phyloP scores from a whole-genome alignment of 768 basidiomycete genomes.

The Baorangia bicolor region DNA sequence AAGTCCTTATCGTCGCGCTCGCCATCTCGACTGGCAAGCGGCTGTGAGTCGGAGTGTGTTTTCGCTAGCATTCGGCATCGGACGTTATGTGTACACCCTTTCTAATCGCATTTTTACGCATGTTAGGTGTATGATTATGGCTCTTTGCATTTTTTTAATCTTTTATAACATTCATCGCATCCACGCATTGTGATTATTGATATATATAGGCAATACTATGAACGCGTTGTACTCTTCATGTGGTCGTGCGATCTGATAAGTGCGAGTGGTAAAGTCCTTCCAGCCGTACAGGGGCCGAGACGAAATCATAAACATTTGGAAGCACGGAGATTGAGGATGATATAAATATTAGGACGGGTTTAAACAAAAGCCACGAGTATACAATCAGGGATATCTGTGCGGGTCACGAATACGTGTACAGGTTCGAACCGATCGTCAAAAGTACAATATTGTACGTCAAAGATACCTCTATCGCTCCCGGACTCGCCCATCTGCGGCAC shows the following conservation, averaged over 20 bases:
- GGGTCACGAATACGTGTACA: constrained; percentile 1
- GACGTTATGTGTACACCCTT: constrained; percentile 3
- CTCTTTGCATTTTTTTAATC: not conserved
- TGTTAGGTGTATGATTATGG: constrained; percentile 28
- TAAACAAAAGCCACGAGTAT: not conserved
- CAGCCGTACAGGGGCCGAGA: not conserved
- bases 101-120: constrained; percentile 8
- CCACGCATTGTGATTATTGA: constrained; percentile 20
- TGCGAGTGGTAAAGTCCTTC: not conserved
- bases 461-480: not conserved
- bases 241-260: not conserved
- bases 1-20: constrained; percentile 43
- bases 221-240: constrained; percentile 2
- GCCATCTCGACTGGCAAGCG: constrained; percentile 27
- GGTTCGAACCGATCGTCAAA: no score
- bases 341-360: not conserved
- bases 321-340: not conserved
- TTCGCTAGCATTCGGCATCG: constrained; percentile 4
- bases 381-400: not conserved
- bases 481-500: not conserved
- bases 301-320: no score
- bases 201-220: constrained; percentile 23
- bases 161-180: not conserved
- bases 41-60: constrained; percentile 3
- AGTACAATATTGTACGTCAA: constrained; percentile 4